Percentiles rank a stretch among this genome's conserved stretches.
phyloP scores from a whole-genome alignment of 495 filamentous ascomycete genomes.

The Daldinia grandis region DNA sequence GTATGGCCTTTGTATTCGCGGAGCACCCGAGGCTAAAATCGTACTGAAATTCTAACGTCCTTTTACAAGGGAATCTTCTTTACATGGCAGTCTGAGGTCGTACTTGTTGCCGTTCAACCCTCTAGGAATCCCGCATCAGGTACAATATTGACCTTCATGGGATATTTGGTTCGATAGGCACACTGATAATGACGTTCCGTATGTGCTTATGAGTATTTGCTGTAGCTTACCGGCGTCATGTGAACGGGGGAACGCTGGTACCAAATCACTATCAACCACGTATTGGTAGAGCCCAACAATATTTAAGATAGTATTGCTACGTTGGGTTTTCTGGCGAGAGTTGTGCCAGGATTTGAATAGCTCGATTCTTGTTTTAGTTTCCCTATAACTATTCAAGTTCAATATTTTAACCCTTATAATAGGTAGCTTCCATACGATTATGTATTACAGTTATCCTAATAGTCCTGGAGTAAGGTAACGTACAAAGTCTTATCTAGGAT shows the following conservation, averaged over 20 bases:
- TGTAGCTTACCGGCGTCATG: constrained; percentile 34
- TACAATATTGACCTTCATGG: not conserved
- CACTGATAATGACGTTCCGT: not conserved
- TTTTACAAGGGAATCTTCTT: not conserved
- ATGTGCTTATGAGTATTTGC: constrained; percentile 6
- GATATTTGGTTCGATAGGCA: not conserved
- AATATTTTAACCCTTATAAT: not conserved
- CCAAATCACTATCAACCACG: constrained; percentile 39
- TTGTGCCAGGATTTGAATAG: constrained; percentile 4
- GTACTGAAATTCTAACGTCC: not conserved
- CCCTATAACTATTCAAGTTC: constrained; percentile 4
- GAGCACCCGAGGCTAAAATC: not conserved
- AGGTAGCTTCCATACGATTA: not conserved
- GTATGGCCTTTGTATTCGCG: not conserved
- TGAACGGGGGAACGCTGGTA: constrained; percentile 17
- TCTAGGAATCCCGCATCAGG: not conserved
- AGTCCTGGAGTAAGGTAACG: not conserved
- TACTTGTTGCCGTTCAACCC: not conserved
- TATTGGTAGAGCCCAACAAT: constrained; percentile 18
- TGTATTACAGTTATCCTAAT: not conserved
- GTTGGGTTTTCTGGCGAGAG: constrained; percentile 19
- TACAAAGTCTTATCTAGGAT: not conserved
- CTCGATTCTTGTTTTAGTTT: not conserved
- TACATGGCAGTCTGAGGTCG: not conserved
- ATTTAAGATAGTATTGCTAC: constrained; percentile 31